Base-by-base conservation (phyloP, 352 stramenopile species). In the Pythium phragmitis region DNA sequence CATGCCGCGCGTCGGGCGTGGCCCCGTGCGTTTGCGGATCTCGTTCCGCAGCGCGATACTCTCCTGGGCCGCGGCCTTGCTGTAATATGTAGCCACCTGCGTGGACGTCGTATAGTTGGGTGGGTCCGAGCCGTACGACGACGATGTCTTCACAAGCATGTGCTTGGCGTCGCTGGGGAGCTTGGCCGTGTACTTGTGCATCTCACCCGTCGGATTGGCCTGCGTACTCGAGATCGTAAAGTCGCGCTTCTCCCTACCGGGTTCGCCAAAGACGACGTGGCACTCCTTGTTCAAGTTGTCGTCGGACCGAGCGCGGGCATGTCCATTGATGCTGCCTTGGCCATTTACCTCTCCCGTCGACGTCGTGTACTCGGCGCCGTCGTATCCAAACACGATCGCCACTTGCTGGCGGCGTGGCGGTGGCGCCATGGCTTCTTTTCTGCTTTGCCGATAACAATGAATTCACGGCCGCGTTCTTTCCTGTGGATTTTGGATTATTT, bases 31-130 rank as follows among this genome's bases (percentile, higher is more conserved):
- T 66, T 81, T 80, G 48, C 81, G 77, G 65, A 88, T 81, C 54
- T 92, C 79, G 47, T 92, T 82, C 30, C 82, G 74, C 42, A 90
- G 64, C 1, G 70, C 67, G 13, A 91, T 85, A 8, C 70, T 84
- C 65, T 90, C 77, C 4, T 70, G 61, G 33, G 85, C 80, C 4
- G 74, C 74, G 7, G 73, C 73, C 30, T 81, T 85, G 68, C 82
- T 71, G 75, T 77, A 94, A 56, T 88, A 72, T 9, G 81, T 91
- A 26, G 82, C 82, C n/a, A 80, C 56, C n/a, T 83, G 72, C 13
- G 80, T 89, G 12, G 82, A 90, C 7, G 82, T 90, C 23, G 78
- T 61, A 49, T 82, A 90, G 19, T 69, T 70, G 8, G 79, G 63
- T 19, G 80, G 56, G 7, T 90, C 81, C 9, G 72, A 72, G 7